Evolutionary conservation across 2,329 filamentous ascomycete genomes (phyloP).

Genomic region (Nemania sp.): DNA sequence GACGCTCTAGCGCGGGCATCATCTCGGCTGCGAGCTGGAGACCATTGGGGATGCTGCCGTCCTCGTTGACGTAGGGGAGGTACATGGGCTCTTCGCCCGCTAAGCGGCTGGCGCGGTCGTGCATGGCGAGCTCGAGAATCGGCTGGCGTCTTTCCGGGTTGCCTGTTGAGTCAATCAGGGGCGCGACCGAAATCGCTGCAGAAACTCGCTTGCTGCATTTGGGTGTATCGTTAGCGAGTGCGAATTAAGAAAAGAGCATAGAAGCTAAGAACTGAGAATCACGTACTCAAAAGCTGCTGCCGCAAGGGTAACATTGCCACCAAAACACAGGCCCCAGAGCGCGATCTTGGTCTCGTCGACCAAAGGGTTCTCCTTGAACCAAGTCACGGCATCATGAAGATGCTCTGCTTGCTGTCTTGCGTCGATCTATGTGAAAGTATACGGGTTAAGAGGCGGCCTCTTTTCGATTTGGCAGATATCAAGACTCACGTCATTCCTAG

Average conservation of each 20-base stretch:
- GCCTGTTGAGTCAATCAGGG: constrained; percentile 4
- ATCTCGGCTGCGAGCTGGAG: constrained; percentile 3
- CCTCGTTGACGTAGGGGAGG: constrained; percentile 2
- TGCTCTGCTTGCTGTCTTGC: not conserved
- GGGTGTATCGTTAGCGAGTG: not conserved
- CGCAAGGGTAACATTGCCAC: not conserved
- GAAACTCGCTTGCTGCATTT: not conserved
- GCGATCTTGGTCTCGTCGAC: not conserved
- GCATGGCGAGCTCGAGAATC: constrained; percentile 2
- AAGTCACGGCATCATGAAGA: not conserved
- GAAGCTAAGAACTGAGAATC: not conserved
- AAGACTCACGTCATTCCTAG: not conserved
- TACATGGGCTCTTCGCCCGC: constrained; percentile 2
- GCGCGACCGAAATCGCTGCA: not conserved
- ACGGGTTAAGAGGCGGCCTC: too few relatives aligned
- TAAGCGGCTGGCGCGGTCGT: constrained; percentile 2
- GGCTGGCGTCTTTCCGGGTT: constrained; percentile 1
- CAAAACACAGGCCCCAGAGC: not conserved
- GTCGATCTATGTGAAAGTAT: not conserved
- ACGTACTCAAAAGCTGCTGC: not conserved
- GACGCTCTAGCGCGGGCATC: constrained; percentile 2
- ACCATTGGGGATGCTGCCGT: constrained; percentile 2
- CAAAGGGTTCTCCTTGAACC: not conserved
- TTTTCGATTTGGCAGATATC: too few relatives aligned
- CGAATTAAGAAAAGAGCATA: not conserved